These are phyloP conservation scores for Leccinum subgranulosum DNA, from an alignment of 768 basidiomycete species.

Conservation along the genomic window DNA sequence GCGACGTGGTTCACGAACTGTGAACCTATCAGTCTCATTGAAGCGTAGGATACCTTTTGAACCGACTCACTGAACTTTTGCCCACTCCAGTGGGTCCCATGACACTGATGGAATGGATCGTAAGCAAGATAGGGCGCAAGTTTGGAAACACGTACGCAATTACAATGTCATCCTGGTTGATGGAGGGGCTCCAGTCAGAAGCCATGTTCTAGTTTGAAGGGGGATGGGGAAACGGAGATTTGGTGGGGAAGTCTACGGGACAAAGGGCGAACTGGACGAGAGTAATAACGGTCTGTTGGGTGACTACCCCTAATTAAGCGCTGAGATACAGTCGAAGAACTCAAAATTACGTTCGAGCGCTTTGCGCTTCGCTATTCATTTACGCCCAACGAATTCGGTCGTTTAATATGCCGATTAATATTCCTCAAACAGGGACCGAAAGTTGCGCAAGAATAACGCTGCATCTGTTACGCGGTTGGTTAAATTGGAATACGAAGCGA, in stretches of 20 bases:
- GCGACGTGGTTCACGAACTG: constrained; percentile 14
- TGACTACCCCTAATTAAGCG: background rate
- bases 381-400: background rate
- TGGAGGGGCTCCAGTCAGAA: background rate
- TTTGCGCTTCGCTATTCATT: background rate
- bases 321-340: background rate
- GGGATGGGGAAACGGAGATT: background rate
- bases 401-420: background rate
- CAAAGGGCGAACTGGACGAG: background rate
- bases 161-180: constrained; percentile 10
- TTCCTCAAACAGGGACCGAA: background rate
- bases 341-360: background rate
- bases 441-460: background rate
- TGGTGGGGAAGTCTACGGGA: background rate
- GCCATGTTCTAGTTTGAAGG: background rate
- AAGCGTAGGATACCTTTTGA: background rate
- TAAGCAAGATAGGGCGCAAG: background rate
- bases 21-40: background rate
- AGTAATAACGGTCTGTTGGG: background rate
- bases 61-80: constrained; percentile 19
- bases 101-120: constrained; percentile 1
- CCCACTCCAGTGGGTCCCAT: constrained; percentile 17
- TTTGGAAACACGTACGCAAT: constrained; percentile 12
- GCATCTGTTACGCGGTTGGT: too few species aligned
- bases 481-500: too few species aligned